Base-by-base conservation (phyloP, 305 asterid genomes). In the Fraxinus velutina region DNA sequence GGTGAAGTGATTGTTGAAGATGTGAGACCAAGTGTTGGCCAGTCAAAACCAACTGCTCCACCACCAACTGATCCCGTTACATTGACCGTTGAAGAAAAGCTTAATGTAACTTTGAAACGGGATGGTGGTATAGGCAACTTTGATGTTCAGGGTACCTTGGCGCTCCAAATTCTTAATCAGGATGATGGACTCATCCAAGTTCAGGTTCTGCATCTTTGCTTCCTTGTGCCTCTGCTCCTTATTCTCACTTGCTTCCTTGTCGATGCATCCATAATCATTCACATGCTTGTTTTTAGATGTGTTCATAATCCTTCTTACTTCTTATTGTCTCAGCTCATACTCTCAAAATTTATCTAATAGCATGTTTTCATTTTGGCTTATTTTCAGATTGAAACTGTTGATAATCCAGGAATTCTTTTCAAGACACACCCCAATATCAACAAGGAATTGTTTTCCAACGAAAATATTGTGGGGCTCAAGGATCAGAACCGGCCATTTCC, bases 1-100 rank as follows among this genome's bases (percentile, higher is more conserved):
- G 99, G 98, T 85, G 98, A 94, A 88, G 90, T 87, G 79, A 92
- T 95, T 86, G 96, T 91, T 10, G 98, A 92, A 89, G 97, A 94
- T 89, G 97, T 94, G 82, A 90, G 97, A 82, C 97, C 98, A 62
- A 89, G 82, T 80, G 66, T 80, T 86, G 94, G 96, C 81, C 98
- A 88, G 84, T 87, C 95, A 78, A 92, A 83, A 85, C 78, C 91
- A 84, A 91, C 91, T 86, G 93, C 97, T 84, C 83, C 91, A 79
- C 93, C 92, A 57, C 93, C 86, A 78, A 93, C 91, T 81, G 99
- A 95, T 87, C 99, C 99, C 55, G 92, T 95, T 82, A 93, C 99
- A 30, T 87, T 95, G 85, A 90, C 89, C 34, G 92, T 89, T 76
- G 97, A 94, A 84, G 98, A 94, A 86, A 94, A 89, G 88, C 91